Evolutionary conservation across 1,284 basidiomycete species (phyloP).

Genomic region (Vanrija humicola): DNA sequence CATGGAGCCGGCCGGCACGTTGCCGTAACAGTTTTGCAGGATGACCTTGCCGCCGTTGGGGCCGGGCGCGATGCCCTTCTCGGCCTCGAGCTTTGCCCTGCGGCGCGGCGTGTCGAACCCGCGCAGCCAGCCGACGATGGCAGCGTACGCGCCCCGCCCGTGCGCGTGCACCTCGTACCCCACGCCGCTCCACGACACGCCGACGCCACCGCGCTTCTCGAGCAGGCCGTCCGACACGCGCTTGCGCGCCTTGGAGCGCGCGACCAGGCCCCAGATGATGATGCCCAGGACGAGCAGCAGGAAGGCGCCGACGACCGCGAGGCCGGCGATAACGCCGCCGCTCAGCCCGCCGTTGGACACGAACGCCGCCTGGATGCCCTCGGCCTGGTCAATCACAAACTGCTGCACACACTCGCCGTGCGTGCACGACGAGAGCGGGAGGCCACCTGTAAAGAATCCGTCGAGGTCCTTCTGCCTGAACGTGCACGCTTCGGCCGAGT

Average conservation of each 20-base stretch:
- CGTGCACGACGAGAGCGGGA: slow-evolving; percentile 64
- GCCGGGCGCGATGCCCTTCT: slow-evolving; percentile 3
- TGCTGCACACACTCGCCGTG: slow-evolving; percentile 85
- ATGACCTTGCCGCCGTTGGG: slow-evolving; percentile 60
- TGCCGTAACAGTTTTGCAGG: slow-evolving; percentile 67
- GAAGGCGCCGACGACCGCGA: slow-evolving; percentile 72
- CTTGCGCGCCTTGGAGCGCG: slow-evolving; percentile 61
- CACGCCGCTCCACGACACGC: slow-evolving; percentile 65
- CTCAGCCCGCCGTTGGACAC: slow-evolving; percentile 50
- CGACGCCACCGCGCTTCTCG: slow-evolving; percentile 53
- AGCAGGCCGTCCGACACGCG: slow-evolving; percentile 39
- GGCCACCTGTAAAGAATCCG: slow-evolving; percentile 62
- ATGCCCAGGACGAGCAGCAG: slow-evolving; percentile 58
- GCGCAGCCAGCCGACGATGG: slow-evolving; percentile 23
- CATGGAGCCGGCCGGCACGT: slow-evolving; percentile 69
- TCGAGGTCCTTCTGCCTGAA: slow-evolving; percentile 70
- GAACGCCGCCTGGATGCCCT: slow-evolving; percentile 17
- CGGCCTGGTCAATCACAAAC: slow-evolving; percentile 61
- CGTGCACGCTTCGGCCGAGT: slow-evolving; percentile 59
- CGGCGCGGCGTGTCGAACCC: slow-evolving; percentile 13
- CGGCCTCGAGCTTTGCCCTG: background rate
- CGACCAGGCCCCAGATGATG: slow-evolving; percentile 60
- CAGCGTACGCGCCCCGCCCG: slow-evolving; percentile 5
- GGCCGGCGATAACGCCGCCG: slow-evolving; percentile 77
- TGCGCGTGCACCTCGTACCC: slow-evolving; percentile 54